Evolutionary conservation across 352 stramenopile genomes (phyloP), one percentile per base, ranked within the genome.

Genomic region (Achlya hypogyna): DNA sequence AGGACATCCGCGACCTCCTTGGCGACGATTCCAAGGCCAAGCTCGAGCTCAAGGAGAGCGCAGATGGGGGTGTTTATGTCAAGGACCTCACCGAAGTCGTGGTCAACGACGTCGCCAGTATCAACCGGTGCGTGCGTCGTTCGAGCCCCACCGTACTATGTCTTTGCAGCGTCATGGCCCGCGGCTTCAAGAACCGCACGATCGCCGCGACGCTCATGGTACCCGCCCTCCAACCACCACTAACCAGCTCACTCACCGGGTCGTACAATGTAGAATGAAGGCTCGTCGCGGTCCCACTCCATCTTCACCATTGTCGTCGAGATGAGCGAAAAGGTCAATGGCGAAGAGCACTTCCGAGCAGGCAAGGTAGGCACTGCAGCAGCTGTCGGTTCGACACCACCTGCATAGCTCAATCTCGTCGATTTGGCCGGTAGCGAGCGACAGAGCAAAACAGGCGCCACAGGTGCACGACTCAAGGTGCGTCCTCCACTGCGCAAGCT

Each of bases 1-100:
- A 98, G 63, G 87, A 95, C 59, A 96, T 98, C 53, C 79, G 86
- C 23, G 93, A 98, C 70, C 70, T 98, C 18, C 78, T 98, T 10
- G 70, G 56, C 12, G 82, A 97, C 51, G 78, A 88, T 71, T 42
- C 58, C 35, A 86, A 93, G 73, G 84, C 93, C 69, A 85, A 84
- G 72, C 71, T 95, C 60, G 76, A 90, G 29, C 72, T 97, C 29
- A 91, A 95, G 35, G 92, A 98, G 63, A 78, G 84, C 35, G 77
- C 77, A 5, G 78, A 91, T 34, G 79, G 81, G 8, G 79, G 80
- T 0, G 86, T 96, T 4, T 97, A 93, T 71, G 87, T 98, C 27
- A 91, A 97, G 31, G 86, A 96, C 42, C 79, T 97, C 8, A 94
- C 77, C 0, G 82, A 91, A 51, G 75, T 96, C 1, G 78, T 94